A percentile compares a stretch with the other conserved stretches of the same genome.
These are phyloP conservation scores for Teunomyces panamensis DNA, from an alignment of 805 yeast species.

Conservation along the genomic window DNA sequence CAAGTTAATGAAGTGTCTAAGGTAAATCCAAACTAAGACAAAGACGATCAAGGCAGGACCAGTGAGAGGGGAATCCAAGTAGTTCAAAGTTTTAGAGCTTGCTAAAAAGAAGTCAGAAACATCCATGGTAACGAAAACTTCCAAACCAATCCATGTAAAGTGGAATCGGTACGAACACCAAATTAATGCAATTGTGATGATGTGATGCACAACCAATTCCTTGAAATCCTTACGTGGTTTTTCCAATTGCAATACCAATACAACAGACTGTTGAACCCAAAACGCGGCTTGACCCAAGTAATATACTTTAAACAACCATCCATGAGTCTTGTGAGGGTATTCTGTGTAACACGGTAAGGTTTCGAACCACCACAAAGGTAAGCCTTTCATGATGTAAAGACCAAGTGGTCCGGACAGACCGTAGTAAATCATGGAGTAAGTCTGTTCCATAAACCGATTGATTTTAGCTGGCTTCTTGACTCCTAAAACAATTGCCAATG, in stretches of 20 bases:
- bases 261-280: conserved; percentile 95
- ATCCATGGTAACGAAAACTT: conserved; percentile 93
- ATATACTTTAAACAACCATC: conserved; percentile 67
- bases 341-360: conserved; percentile 75
- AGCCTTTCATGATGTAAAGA: conserved; percentile 73
- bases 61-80: conserved; percentile 64
- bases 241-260: conserved; percentile 79
- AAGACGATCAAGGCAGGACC: conserved; percentile 70
- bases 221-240: conserved; percentile 92
- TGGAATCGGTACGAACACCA: conserved; percentile 89
- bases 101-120: conserved; percentile 88
- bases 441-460: conserved; percentile 88
- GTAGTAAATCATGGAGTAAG: conserved; percentile 79
- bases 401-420: conserved; percentile 84
- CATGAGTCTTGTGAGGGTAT: conserved; percentile 82
- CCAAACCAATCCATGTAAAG: conserved; percentile 93
- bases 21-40: conserved; percentile 74
- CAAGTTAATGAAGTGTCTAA: conserved; percentile 83
- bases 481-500: conserved; percentile 59
- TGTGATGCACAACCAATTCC: conserved; percentile 90
- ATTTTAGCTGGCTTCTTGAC: conserved; percentile 54
- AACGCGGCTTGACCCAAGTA: conserved; percentile 93
- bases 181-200: conserved; percentile 84
- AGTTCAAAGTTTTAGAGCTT: conserved; percentile 79
- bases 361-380: conserved; percentile 87